A percentile compares a stretch with the other conserved stretches of the same genome.
These are phyloP conservation scores for Penicillium sp. DNA, from an alignment of 2,329 filamentous ascomycete species.

Conservation along the genomic window DNA sequence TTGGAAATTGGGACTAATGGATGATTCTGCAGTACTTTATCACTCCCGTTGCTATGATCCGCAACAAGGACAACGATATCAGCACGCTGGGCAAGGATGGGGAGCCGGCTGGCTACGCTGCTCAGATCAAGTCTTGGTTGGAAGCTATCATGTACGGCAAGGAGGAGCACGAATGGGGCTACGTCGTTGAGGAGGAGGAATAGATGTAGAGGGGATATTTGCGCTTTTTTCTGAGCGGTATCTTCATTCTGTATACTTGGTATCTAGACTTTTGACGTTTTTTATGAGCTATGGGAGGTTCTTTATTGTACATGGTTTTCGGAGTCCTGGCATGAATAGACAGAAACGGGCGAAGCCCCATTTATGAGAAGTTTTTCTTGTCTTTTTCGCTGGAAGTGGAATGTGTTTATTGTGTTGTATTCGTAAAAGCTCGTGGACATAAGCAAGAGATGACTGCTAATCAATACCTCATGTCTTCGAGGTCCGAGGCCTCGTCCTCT, in stretches of 20 bases:
- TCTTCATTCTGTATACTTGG: neutral
- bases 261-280: conserved; percentile 5
- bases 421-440: neutral
- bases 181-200: conserved; percentile 61
- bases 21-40: conserved; percentile 62
- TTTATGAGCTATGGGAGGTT: neutral
- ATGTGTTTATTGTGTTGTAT: neutral
- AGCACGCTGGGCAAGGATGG: conserved; percentile 46
- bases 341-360: neutral
- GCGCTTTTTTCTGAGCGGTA: neutral
- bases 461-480: conserved; percentile 14
- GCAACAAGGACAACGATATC: conserved; percentile 66
- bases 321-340: conserved; percentile 1
- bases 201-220: conserved; percentile 12
- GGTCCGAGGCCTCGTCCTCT: conserved; percentile 6
- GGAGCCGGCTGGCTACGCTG: conserved; percentile 35
- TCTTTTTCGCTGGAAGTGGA: neutral
- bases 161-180: conserved; percentile 68
- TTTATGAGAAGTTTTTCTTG: neutral
- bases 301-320: conserved; percentile 8
- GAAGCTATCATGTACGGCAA: conserved; percentile 74
- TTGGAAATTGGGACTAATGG: conserved; percentile 1
- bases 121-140: conserved; percentile 65
- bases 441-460: neutral
- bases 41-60: conserved; percentile 66